Evolutionary conservation across 345 rosid genomes (phyloP).

Genomic region (Melaleuca quinquenervia): DNA sequence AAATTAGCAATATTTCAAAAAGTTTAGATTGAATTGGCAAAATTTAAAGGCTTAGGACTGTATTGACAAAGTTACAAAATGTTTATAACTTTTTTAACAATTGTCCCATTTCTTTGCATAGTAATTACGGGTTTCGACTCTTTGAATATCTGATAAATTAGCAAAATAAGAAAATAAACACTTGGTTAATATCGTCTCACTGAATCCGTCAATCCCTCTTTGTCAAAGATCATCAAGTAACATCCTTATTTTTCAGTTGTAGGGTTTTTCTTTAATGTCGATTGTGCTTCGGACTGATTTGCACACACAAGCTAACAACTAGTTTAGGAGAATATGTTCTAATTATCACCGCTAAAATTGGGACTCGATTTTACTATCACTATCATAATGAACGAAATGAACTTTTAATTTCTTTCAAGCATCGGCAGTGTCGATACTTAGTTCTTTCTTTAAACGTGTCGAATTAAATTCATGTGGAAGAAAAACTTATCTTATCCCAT

Average conservation of each 20-base stretch:
- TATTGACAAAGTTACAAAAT: too few species aligned
- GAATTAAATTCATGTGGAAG: accelerated
- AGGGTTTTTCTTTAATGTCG: background rate
- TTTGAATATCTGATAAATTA: accelerated
- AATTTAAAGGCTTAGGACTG: too few species aligned
- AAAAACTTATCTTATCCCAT: background rate
- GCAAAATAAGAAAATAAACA: background rate
- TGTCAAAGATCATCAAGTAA: background rate
- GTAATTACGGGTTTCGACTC: accelerated
- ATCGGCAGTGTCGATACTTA: background rate
- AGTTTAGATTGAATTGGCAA: too few species aligned
- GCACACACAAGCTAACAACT: background rate
- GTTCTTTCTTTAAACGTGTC: background rate
- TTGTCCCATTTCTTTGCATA: too few species aligned
- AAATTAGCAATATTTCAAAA: too few species aligned
- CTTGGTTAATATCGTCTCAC: background rate
- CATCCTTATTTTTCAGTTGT: background rate
- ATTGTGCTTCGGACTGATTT: background rate
- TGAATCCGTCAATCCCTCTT: background rate
- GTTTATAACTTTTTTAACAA: too few species aligned
- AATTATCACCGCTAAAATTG: background rate
- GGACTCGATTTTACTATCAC: background rate
- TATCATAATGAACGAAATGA: background rate
- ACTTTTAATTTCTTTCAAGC: background rate
- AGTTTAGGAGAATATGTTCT: background rate